Base-by-base conservation (phyloP, 169 alveolate species). In the Cryptosporidium muris region DNA sequence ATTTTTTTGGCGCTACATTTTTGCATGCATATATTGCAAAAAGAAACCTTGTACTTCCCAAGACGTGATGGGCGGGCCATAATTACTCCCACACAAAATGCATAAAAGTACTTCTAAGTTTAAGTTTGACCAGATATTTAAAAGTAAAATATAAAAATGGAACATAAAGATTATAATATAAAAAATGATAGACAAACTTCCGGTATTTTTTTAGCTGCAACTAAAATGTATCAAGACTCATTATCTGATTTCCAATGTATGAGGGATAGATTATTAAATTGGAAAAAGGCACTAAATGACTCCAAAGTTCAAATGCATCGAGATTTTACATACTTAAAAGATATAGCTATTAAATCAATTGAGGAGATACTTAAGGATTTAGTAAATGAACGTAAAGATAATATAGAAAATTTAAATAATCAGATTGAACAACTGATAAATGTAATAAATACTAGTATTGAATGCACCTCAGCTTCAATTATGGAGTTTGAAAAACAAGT, bases 371-470 rank as follows among this genome's bases (percentile, higher is more conserved):
- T 74, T 7, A 68, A 56, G 5, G 85, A 74, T 14, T 9, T 74
- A 8, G 60, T 74, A 58, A 60, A 45, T 58, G 85, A 74, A n/a
- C 38, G 85, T 5, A 60, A 54, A 64, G 45, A 34, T 3, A 12
- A 43, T 43, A 25, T 74, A 9, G 14, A 60, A 3, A 74, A 60
- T 54, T 54, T 74, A 52, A 58, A 45, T 34, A 43, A 74, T 34
- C 54, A 62, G 25, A 14, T 74, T 5, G 85, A 74, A 1, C 54
- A 58, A 7, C 60, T 74, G 54, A 56, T 37, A 12, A 74, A 60
- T 56, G 63, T 60, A 36, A 74, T 74, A 16, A 74, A 62, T 5
- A 74, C 85, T 11, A 74, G 85, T 40, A 53, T 74, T 54, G 85
- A 74, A n/a, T 74, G 85, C 37, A 74, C 60, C 40, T 58, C 74